These are phyloP conservation scores for Boletellus ananas DNA, from an alignment of 768 basidiomycete genomes.

Conservation along the genomic window DNA sequence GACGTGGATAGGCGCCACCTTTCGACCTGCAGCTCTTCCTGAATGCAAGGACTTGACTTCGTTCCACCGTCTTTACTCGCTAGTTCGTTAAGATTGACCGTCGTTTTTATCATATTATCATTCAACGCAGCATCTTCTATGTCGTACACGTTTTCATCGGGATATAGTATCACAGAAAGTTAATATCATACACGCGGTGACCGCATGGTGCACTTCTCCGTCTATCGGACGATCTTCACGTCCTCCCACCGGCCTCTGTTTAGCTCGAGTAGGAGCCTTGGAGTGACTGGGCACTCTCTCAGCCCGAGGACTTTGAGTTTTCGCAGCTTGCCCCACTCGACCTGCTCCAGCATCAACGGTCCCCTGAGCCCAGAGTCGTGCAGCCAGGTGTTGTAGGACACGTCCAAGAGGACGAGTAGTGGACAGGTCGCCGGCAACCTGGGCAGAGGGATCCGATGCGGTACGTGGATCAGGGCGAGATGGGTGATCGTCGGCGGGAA, in stretches of 20 bases:
- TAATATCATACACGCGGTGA: background rate
- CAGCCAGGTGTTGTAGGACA: constrained; percentile 63
- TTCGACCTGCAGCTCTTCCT: constrained; percentile 57
- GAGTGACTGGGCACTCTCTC: constrained; percentile 47
- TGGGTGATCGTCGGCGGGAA: constrained; percentile 65
- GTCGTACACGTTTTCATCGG: constrained; percentile 12
- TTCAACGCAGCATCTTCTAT: constrained; percentile 15
- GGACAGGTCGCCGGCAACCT: constrained; percentile 59
- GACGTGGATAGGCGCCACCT: constrained; percentile 37
- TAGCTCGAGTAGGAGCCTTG: constrained; percentile 40
- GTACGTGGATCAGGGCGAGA: constrained; percentile 54
- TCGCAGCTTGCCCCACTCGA: constrained; percentile 58
- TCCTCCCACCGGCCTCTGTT: constrained; percentile 68
- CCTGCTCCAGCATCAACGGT: constrained; percentile 40
- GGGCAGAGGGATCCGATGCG: constrained; percentile 47
- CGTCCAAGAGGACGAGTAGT: constrained; percentile 56
- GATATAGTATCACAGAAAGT: constrained; percentile 19
- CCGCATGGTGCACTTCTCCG: background rate
- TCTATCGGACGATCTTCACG: constrained; percentile 45
- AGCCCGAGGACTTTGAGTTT: constrained; percentile 53
- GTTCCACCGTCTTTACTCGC: background rate
- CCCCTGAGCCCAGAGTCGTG: background rate
- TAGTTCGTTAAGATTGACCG: background rate
- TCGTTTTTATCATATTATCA: constrained; percentile 6
- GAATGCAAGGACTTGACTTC: constrained; percentile 41